Percentiles rank a stretch among this genome's conserved stretches.
Conservation (phyloP, 176 grass and related monocot genomes). For the Cocos nucifera region DNA sequence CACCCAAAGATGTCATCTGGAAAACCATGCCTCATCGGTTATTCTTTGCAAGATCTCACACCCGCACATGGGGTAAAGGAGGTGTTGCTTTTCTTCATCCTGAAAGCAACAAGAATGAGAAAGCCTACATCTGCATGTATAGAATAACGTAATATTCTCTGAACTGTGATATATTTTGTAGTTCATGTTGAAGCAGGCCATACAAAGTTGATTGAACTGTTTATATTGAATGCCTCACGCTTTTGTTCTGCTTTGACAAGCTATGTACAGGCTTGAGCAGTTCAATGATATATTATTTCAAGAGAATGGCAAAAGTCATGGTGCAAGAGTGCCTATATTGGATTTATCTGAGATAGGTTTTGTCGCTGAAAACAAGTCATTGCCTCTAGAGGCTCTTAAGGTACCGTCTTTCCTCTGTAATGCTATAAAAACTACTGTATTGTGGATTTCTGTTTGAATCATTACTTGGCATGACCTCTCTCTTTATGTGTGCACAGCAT, state of each 20-base stretch:
- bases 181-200: no score
- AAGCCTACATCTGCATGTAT: constrained; percentile 73
- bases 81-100: constrained; percentile 90
- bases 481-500: no score
- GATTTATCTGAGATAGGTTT: constrained; percentile 40
- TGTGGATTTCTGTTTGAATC: no score
- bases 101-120: constrained; percentile 44
- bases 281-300: constrained; percentile 89
- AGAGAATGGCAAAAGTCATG: constrained; percentile 27
- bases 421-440: no score
- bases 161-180: no score
- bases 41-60: constrained; percentile 67
- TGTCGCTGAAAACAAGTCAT: constrained; percentile 51
- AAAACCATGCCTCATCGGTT: constrained; percentile 68
- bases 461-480: no score
- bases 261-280: constrained; percentile 65
- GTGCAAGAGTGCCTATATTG: constrained; percentile 41
- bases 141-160: constrained; percentile 69
- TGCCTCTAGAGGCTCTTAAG: constrained; percentile 63
- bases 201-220: no score
- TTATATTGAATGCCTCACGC: no score
- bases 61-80: constrained; percentile 60
- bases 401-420: constrained; percentile 27
- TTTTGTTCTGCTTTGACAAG: constrained; percentile 8
- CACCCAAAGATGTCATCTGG: constrained; percentile 58